Base-by-base conservation (phyloP, 225 moss, liverwort and hornwort genomes). In the Thuidium tamariscinum region DNA sequence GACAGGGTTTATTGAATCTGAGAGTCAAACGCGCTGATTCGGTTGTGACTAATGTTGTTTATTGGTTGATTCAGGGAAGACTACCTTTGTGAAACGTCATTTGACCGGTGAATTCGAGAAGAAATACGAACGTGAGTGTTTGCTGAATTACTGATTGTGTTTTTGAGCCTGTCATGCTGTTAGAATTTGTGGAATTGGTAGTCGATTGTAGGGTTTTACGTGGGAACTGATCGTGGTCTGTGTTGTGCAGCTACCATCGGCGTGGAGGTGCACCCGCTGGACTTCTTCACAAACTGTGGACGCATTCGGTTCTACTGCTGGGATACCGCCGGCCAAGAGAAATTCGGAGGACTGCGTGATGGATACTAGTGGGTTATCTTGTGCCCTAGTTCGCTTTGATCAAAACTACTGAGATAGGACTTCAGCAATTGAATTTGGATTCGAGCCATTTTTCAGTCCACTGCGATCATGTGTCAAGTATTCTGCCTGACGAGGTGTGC, bases 71-170 rank as follows among this genome's bases (percentile, higher is more conserved):
- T 59, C 95, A 97, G 97, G 97, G 29, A 97, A 97, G 87, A 97
- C 97, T 0, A 97, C 97, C 3, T 97, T 95, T 59, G 97, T 97
- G 16, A 97, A 97, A 79, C 95, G 95, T 4, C 97, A 95, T 56
- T 70, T 97, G 89, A 97, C 96, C 0, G 96, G 97, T 75, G 97
- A 97, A 91, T 95, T 97, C 13, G 97, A 97, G 88, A 97, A 97
- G 90, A 97, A 96, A 84, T 97, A 97, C 13, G 96, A 97, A 95
- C 97, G 97, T 97, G 54, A 95, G 97, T 92, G 46, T 46, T 36
- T 0, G 11, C 42, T 29, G 36, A 12, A 3, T 68, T 41, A 3
- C 2, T 59, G 4, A 56, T 3, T 42, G 49, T 7, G 13, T 44
- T n/a, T 3, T 19, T n/a, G n/a, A n/a, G n/a, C n/a, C n/a, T n/a